phyloP scores from a whole-genome alignment of 1,284 basidiomycete genomes.

The Pseudozyma hubeiensis region DNA sequence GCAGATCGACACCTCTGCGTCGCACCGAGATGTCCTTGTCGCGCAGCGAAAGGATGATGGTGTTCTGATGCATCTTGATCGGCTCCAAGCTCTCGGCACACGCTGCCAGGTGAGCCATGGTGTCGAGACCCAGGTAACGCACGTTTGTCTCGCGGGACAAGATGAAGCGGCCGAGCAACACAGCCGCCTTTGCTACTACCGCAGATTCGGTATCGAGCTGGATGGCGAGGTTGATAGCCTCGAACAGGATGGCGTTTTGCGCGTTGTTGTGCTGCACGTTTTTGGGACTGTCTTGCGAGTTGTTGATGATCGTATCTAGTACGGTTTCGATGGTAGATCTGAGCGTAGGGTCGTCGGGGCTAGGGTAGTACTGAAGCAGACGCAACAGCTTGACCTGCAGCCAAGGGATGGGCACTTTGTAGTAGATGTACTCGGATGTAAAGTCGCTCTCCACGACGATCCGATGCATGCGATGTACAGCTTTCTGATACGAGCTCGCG shows the following conservation, averaged over 20 bases:
- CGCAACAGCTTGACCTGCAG: slow-evolving; percentile 95
- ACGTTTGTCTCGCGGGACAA: slow-evolving; percentile 98
- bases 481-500: slow-evolving; percentile 90
- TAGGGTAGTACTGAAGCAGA: slow-evolving; percentile 93
- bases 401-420: slow-evolving; percentile 97
- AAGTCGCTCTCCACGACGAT: slow-evolving; percentile 89
- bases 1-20: slow-evolving; percentile 88
- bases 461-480: slow-evolving; percentile 86
- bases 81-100: slow-evolving; percentile 84
- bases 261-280: slow-evolving; percentile 99
- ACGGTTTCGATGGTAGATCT: slow-evolving; percentile 83
- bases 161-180: slow-evolving; percentile 93
- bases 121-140: slow-evolving; percentile 95
- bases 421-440: slow-evolving; percentile 89
- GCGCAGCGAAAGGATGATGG: slow-evolving; percentile 90
- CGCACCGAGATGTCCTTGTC: slow-evolving; percentile 98
- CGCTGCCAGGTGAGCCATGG: slow-evolving; percentile 97
- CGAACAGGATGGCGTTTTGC: slow-evolving; percentile 96
- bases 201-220: slow-evolving; percentile 92
- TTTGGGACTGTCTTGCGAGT: slow-evolving; percentile 89
- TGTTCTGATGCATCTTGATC: slow-evolving; percentile 94
- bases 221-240: slow-evolving; percentile 96
- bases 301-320: slow-evolving; percentile 89
- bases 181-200: slow-evolving; percentile 88
- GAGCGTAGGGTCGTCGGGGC: slow-evolving; percentile 87